These are phyloP conservation scores for Metschnikowia vanudenii DNA, from an alignment of 805 yeast species.

Conservation along the genomic window DNA sequence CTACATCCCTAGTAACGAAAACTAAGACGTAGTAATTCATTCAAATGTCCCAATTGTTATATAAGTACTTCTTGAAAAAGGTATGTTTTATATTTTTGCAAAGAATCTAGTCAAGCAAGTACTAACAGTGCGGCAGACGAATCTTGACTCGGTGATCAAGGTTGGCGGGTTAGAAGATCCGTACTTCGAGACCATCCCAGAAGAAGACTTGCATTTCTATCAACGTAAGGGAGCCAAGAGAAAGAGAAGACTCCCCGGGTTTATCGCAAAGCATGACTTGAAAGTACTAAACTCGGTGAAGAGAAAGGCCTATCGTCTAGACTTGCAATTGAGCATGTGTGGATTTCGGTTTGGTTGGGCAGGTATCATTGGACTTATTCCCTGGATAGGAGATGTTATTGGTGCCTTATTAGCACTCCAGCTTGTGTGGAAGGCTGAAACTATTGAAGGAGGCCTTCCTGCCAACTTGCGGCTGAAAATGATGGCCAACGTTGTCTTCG, in stretches of 20 bases:
- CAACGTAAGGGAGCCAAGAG: slow-evolving; percentile 41
- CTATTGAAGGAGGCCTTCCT: slow-evolving; percentile 41
- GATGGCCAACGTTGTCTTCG: slow-evolving; percentile 41
- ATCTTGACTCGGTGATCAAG: slow-evolving; percentile 26
- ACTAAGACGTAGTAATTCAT: neutral
- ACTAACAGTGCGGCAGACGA: slow-evolving; percentile 21
- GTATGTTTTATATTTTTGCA: slow-evolving; percentile 25
- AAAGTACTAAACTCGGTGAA: slow-evolving; percentile 36
- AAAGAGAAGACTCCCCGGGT: slow-evolving; percentile 37
- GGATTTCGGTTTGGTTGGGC: slow-evolving; percentile 45
- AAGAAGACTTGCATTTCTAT: slow-evolving; percentile 39
- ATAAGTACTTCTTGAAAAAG: slow-evolving; percentile 36
- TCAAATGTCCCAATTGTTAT: slow-evolving; percentile 33
- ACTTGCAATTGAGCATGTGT: slow-evolving; percentile 39
- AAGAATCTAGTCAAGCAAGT: neutral
- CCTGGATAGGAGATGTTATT: slow-evolving; percentile 41
- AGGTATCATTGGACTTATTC: slow-evolving; percentile 40
- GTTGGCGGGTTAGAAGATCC: slow-evolving; percentile 38
- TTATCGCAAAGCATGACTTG: slow-evolving; percentile 33
- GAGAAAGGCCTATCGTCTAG: slow-evolving; percentile 38
- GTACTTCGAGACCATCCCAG: slow-evolving; percentile 42
- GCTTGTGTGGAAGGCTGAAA: slow-evolving; percentile 30
- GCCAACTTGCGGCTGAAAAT: slow-evolving; percentile 28
- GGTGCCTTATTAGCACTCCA: slow-evolving; percentile 31
- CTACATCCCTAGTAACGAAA: no score